Conservation (phyloP, 1,284 basidiomycete genomes). For the Schizopora paradoxa region DNA sequence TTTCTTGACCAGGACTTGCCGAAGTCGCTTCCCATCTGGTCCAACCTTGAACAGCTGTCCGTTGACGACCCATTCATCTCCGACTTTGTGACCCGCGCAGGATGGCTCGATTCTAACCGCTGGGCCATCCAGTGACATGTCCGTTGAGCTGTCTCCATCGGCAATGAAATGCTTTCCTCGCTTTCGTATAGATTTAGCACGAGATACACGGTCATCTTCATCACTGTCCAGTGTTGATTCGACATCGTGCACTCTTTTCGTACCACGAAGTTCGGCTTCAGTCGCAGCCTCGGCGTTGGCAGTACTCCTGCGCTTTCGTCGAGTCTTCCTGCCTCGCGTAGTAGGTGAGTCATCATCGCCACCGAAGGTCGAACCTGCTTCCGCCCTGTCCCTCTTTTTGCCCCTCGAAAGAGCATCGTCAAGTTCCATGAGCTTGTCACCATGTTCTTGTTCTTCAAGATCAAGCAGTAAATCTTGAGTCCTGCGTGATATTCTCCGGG, state of each 20-base stretch:
- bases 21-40: slow-evolving; percentile 59
- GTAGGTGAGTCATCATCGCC: slow-evolving; percentile 48
- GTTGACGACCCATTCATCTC: slow-evolving; percentile 70
- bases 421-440: slow-evolving; percentile 26
- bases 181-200: slow-evolving; percentile 25
- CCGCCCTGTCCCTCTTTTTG: slow-evolving; percentile 69
- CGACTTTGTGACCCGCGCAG: slow-evolving; percentile 52
- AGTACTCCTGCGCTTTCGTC: slow-evolving; percentile 39
- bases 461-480: slow-evolving; percentile 3
- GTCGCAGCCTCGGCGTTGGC: slow-evolving; percentile 44
- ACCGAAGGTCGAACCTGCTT: slow-evolving; percentile 66
- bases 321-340: slow-evolving; percentile 29
- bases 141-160: slow-evolving; percentile 22
- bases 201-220: slow-evolving; percentile 30
- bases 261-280: slow-evolving; percentile 42
- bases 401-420: slow-evolving; percentile 40
- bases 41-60: slow-evolving; percentile 67
- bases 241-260: slow-evolving; percentile 57
- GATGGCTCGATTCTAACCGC: slow-evolving; percentile 40
- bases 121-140: slow-evolving; percentile 37
- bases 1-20: slow-evolving; percentile 64
- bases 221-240: slow-evolving; percentile 46
- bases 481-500: slow-evolving; percentile 12
- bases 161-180: slow-evolving; percentile 24
- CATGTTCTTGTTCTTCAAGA: slow-evolving; percentile 7